These are phyloP conservation scores for Achaetomium macrosporum DNA, from an alignment of 2,329 filamentous ascomycete species.

Conservation along the genomic window DNA sequence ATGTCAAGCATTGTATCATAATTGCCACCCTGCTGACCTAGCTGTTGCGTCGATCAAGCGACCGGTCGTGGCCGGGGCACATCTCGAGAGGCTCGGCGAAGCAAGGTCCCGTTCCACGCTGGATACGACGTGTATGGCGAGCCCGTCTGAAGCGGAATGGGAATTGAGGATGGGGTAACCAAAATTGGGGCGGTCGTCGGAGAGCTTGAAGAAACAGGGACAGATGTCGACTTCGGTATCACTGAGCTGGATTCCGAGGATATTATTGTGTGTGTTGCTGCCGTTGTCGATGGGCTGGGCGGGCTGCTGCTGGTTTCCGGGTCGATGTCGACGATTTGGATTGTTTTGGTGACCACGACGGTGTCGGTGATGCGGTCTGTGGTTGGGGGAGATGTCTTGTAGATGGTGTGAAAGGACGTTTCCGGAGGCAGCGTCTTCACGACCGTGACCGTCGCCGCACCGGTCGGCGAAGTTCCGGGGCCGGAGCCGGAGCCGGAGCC, in stretches of 20 bases:
- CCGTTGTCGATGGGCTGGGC: slow-evolving; percentile 1
- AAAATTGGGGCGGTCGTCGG: slow-evolving; percentile 12
- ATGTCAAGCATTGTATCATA: no score
- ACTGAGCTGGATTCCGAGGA: slow-evolving; percentile 8
- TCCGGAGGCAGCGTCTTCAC: slow-evolving; percentile 27
- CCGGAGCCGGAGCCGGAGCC: slow-evolving; percentile 16
- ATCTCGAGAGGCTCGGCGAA: slow-evolving; percentile 18
- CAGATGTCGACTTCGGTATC: slow-evolving; percentile 6
- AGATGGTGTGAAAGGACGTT: slow-evolving; percentile 26
- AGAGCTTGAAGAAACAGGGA: slow-evolving; percentile 3
- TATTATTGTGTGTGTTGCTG: background rate
- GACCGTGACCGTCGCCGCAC: slow-evolving; percentile 21
- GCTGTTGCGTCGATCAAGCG: background rate
- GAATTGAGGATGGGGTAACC: slow-evolving; percentile 18
- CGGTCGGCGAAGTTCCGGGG: background rate
- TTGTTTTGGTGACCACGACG: slow-evolving; percentile 28
- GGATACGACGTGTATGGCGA: slow-evolving; percentile 43
- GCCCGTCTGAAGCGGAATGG: slow-evolving; percentile 23
- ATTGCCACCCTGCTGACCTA: no score
- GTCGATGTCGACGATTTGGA: slow-evolving; percentile 29
- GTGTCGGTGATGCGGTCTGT: slow-evolving; percentile 31
- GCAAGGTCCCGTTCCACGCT: slow-evolving; percentile 37
- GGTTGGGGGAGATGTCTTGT: slow-evolving; percentile 24
- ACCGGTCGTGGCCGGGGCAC: slow-evolving; percentile 2
- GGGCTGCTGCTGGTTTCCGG: slow-evolving; percentile 10